Conservation (phyloP, 2,329 filamentous ascomycete species). For the Diplocarpon rosae region DNA sequence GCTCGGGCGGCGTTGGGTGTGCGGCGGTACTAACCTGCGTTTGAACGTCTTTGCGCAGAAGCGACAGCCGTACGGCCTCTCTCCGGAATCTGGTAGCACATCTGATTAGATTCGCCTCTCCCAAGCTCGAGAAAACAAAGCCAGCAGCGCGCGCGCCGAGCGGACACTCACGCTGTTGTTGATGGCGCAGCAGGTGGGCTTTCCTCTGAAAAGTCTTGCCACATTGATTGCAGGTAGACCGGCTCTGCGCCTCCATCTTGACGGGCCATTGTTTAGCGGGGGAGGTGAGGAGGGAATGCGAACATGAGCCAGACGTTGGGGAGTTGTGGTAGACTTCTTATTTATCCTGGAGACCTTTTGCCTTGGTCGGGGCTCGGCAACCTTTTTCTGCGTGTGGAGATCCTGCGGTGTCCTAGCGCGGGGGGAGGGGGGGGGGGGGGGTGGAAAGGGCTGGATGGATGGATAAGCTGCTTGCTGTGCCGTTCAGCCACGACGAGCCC, state of each 20-base stretch:
- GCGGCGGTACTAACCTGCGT: slow-evolving; percentile 25
- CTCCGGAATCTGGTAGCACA: slow-evolving; percentile 21
- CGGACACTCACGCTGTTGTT: slow-evolving; percentile 27
- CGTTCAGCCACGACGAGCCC: neutral
- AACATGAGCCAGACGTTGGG: too few relatives aligned
- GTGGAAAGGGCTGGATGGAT: too few relatives aligned
- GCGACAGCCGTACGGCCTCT: slow-evolving; percentile 25
- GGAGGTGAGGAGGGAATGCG: slow-evolving; percentile 6
- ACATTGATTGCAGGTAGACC: slow-evolving; percentile 26
- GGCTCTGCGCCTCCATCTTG: slow-evolving; percentile 27
- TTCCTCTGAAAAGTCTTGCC: slow-evolving; percentile 27
- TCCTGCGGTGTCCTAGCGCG: slow-evolving; percentile 4
- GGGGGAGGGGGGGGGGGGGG: neutral
- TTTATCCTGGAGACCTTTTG: too few relatives aligned
- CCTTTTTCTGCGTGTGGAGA: too few relatives aligned
- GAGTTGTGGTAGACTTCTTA: too few relatives aligned
- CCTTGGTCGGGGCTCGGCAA: too few relatives aligned
- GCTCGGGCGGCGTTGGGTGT: too few relatives aligned
- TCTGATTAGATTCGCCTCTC: slow-evolving; percentile 1
- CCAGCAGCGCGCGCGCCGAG: too few relatives aligned
- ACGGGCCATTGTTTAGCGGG: slow-evolving; percentile 7
- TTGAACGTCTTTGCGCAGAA: slow-evolving; percentile 29
- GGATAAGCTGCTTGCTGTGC: too few relatives aligned
- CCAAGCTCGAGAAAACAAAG: slow-evolving; percentile 8
- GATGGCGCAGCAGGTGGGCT: slow-evolving; percentile 27